Base-by-base conservation (phyloP, 306 rosid species). In the Hylodesmum podocarpum region DNA sequence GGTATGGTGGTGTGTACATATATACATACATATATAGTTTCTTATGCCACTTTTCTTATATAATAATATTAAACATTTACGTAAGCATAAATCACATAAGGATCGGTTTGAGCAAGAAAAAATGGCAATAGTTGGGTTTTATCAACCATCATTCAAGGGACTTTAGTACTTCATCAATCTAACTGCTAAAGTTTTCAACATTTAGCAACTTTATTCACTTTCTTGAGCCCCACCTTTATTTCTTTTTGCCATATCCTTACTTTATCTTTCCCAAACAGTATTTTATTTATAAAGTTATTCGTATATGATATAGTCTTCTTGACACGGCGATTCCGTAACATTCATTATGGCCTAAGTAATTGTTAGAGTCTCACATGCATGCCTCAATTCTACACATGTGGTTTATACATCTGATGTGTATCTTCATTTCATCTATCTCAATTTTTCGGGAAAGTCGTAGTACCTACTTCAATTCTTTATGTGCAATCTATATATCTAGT, bases 71-170 rank as follows among this genome's bases (percentile, higher is more conserved):
- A 3, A 8, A 36, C 65, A 25, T 8, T 68, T 27, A n/a, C 11
- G 9, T 13, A 29, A 69, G 44, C 46, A 47, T 47, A 31, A 13
- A 49, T 34, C 21, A 70, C n/a, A 13, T 8, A 27, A n/a, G 40
- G n/a, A 34, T 21, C 3, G 22, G 21, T 59, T 31, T 31, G 44
- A 27, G 66, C 15, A 58, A 15, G 37, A 29, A n/a, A 27, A 58
- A 57, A 27, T 6, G 14, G 12, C 18, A 29, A 12, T 58, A 4
- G 62, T 13, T 18, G 46, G 16, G 36, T 51, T 18, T 51, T 8
- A 51, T 72, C 10, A 4, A 36, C 37, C 77, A 22, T 54, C 25
- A 72, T 53, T 72, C 66, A 72, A 72, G 77, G 77, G 53, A 72
- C 66, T 51, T 53, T 54, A 36, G 77, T 39, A 72, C 66, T 51